Conservation (phyloP, 2,329 filamentous ascomycete genomes). For the Colletotrichum coccodes region DNA sequence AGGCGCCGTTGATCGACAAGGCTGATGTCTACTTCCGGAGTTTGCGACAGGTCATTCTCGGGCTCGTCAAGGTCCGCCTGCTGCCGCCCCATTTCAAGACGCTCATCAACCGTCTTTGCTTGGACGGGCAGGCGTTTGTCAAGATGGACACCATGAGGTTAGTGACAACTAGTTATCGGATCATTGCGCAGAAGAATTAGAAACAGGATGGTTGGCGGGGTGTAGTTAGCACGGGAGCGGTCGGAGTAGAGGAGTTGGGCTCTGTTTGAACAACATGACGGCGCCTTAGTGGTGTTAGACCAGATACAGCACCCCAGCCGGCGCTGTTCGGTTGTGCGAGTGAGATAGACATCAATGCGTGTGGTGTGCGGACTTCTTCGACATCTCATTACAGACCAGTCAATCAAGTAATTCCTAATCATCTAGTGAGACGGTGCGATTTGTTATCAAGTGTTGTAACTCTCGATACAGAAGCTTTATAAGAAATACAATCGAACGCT, state of each 20-base stretch:
- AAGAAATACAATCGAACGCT: too few relatives aligned
- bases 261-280: neutral
- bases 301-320: neutral
- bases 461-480: too few relatives aligned
- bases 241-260: neutral
- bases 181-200: slow-evolving; percentile 57
- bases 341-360: neutral
- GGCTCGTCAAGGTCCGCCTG: slow-evolving; percentile 55
- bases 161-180: slow-evolving; percentile 61
- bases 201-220: neutral
- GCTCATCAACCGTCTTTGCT: slow-evolving; percentile 61
- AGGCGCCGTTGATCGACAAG: slow-evolving; percentile 63
- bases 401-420: neutral
- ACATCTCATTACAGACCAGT: too few relatives aligned
- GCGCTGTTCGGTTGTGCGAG: neutral
- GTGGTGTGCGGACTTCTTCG: too few relatives aligned
- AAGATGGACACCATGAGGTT: slow-evolving; percentile 65
- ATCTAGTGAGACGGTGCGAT: neutral
- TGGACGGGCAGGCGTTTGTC: slow-evolving; percentile 64
- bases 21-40: slow-evolving; percentile 65
- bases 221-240: neutral
- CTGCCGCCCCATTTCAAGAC: slow-evolving; percentile 63
- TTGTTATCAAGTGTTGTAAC: too few relatives aligned
- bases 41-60: slow-evolving; percentile 58
- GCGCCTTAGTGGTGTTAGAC: neutral